phyloP scores from a whole-genome alignment of 495 filamentous ascomycete genomes.

The Xylaria intraflava region DNA sequence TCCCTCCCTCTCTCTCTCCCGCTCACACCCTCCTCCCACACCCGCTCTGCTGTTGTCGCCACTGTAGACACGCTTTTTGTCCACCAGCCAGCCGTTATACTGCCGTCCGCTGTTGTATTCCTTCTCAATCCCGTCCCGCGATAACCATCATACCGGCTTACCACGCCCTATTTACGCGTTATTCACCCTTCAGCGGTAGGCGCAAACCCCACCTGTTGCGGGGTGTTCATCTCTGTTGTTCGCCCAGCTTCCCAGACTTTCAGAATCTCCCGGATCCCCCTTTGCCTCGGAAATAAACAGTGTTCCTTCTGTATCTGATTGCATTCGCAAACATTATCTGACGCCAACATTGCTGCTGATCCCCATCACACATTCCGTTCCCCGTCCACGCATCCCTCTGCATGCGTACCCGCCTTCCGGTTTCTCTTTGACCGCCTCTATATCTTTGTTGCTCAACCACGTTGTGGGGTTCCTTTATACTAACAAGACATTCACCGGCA shows the following conservation, averaged over 20 bases:
- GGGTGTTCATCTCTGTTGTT: slow-evolving; percentile 20
- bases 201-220: slow-evolving; percentile 32
- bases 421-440: slow-evolving; percentile 4
- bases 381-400: background rate
- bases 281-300: background rate
- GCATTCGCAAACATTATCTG: background rate
- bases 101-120: slow-evolving; percentile 3
- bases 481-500: slow-evolving; percentile 19
- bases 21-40: background rate
- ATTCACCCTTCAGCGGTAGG: slow-evolving; percentile 19
- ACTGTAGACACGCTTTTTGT: background rate
- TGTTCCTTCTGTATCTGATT: background rate
- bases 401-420: slow-evolving; percentile 9
- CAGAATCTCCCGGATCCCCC: slow-evolving; percentile 1
- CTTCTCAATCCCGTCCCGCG: slow-evolving; percentile 23
- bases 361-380: background rate
- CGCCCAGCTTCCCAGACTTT: slow-evolving; percentile 8
- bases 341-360: background rate
- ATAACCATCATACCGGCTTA: slow-evolving; percentile 11
- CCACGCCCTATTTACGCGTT: slow-evolving; percentile 21
- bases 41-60: slow-evolving; percentile 1
- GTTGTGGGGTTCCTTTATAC: slow-evolving; percentile 16
- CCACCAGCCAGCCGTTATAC: background rate
- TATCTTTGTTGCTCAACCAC: slow-evolving; percentile 16
- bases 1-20: background rate